A percentile compares a stretch with the other conserved stretches of the same genome.
These are phyloP conservation scores for Daldinia decipiens DNA, from an alignment of 495 filamentous ascomycete genomes.

Conservation along the genomic window DNA sequence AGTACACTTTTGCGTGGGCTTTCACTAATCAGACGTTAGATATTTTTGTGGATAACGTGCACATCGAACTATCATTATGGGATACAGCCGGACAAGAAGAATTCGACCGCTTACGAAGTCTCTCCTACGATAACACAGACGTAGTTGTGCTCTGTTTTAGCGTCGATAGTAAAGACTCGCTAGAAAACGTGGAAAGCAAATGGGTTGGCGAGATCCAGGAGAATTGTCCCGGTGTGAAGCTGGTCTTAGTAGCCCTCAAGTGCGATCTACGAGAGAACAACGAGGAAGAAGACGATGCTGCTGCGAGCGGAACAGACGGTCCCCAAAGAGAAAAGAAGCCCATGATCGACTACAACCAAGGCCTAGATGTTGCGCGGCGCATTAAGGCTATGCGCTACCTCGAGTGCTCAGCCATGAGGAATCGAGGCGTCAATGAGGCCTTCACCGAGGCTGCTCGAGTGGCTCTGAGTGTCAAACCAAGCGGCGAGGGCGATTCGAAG, in stretches of 20 bases:
- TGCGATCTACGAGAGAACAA: slow-evolving; percentile 86
- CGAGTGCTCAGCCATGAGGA: slow-evolving; percentile 98
- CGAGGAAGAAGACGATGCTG: slow-evolving; percentile 65
- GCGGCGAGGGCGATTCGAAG: slow-evolving; percentile 75
- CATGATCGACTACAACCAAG: slow-evolving; percentile 91
- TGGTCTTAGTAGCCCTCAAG: slow-evolving; percentile 96
- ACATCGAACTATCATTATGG: slow-evolving; percentile 97
- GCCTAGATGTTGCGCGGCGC: slow-evolving; percentile 88
- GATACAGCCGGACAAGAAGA: slow-evolving; percentile 99
- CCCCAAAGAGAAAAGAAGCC: slow-evolving; percentile 68
- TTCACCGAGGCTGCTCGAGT: slow-evolving; percentile 98
- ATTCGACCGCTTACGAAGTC: slow-evolving; percentile 93
- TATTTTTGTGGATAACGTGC: slow-evolving; percentile 95
- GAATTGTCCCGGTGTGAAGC: slow-evolving; percentile 92
- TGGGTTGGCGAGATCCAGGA: slow-evolving; percentile 98
- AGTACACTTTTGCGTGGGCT: not conserved
- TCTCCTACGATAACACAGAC: slow-evolving; percentile 95
- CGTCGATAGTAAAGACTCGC: slow-evolving; percentile 93
- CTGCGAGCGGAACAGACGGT: slow-evolving; percentile 48
- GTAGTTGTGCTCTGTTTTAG: slow-evolving; percentile 98
- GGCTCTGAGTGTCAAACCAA: slow-evolving; percentile 90
- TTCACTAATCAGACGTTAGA: slow-evolving; percentile 62
- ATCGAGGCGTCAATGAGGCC: slow-evolving; percentile 96
- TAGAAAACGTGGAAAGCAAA: slow-evolving; percentile 98
- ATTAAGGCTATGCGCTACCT: slow-evolving; percentile 91